Evolutionary conservation across 441 rosid genomes (phyloP).

Genomic region (Cnidoscolus chayamansa): DNA sequence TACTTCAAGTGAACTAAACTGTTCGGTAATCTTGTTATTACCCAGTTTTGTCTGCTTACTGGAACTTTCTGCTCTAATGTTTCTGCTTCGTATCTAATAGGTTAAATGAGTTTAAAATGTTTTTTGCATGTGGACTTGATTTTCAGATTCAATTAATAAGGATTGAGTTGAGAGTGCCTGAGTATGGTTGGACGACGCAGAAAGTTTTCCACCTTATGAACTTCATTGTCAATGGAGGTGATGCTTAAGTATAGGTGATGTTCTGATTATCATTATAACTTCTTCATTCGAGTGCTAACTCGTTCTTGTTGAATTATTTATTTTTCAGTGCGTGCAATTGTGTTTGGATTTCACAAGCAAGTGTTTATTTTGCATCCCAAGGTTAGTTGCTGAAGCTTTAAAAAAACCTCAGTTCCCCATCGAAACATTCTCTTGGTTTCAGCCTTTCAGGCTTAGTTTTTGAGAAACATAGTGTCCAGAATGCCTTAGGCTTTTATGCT

Average conservation of each 20-base stretch:
- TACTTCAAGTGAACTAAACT: background rate
- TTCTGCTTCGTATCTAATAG: conserved; percentile 2
- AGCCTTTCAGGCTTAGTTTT: background rate
- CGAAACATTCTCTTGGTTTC: background rate
- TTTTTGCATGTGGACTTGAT: conserved; percentile 12
- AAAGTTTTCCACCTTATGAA: conserved; percentile 95
- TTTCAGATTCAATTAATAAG: conserved; percentile 70
- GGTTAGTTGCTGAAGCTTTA: conserved; percentile 48
- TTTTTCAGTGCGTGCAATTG: conserved; percentile 76
- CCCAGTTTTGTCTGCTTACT: background rate
- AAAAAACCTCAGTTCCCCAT: background rate
- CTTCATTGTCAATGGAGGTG: conserved; percentile 92
- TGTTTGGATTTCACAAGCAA: conserved; percentile 86
- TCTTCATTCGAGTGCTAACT: background rate
- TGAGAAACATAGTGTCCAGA: background rate
- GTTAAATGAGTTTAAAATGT: background rate
- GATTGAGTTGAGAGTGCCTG: conserved; percentile 89
- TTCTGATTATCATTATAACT: background rate
- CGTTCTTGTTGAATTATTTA: conserved; percentile 2
- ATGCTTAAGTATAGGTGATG: background rate
- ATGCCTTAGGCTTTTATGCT: conserved; percentile 13
- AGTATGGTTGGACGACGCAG: conserved; percentile 93
- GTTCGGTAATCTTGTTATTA: background rate
- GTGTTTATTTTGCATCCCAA: conserved; percentile 76
- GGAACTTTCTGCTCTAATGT: background rate